Percentiles rank a stretch among this genome's conserved stretches.
Evolutionary conservation across 208 protist genomes (phyloP).

Genomic region (Sergeia podlipaevii): DNA sequence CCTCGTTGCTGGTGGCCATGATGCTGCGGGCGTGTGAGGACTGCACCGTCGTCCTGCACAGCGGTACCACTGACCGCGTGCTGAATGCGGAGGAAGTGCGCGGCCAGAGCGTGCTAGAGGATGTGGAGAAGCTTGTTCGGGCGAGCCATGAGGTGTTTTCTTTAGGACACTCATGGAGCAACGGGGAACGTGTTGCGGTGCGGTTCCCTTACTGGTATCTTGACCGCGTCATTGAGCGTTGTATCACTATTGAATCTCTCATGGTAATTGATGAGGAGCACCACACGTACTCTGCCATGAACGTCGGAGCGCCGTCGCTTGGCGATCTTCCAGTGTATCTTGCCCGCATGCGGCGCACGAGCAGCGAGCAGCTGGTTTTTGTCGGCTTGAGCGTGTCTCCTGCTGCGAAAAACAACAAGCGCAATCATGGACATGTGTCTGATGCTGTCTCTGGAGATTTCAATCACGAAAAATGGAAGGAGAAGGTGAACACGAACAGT

Average conservation of each 20-base stretch:
- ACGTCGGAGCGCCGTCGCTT: slow-evolving; percentile 49
- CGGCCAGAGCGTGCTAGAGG: slow-evolving; percentile 14
- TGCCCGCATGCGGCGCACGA: slow-evolving; percentile 65
- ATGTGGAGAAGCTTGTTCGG: slow-evolving; percentile 10
- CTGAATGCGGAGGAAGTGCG: slow-evolving; percentile 11
- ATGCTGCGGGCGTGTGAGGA: slow-evolving; percentile 86
- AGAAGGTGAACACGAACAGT: no score
- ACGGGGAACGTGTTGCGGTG: background rate
- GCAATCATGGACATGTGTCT: background rate
- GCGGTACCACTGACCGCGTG: slow-evolving; percentile 20
- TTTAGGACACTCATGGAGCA: background rate
- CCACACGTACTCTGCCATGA: slow-evolving; percentile 68
- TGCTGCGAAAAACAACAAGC: background rate
- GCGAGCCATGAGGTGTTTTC: background rate
- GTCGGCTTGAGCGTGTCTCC: slow-evolving; percentile 75
- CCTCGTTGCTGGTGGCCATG: slow-evolving; percentile 83
- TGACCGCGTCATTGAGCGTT: slow-evolving; percentile 61
- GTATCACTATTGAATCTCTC: slow-evolving; percentile 45
- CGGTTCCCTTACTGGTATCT: slow-evolving; percentile 79
- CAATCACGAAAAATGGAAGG: background rate
- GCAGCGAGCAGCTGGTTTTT: slow-evolving; percentile 90
- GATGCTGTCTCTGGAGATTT: no score
- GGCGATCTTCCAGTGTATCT: slow-evolving; percentile 82
- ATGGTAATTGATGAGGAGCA: slow-evolving; percentile 74
- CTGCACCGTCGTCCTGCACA: slow-evolving; percentile 55